Evolutionary conservation across 345 rosid species (phyloP), one percentile per base, ranked within the genome.

Genomic region (Citropsis articulata): DNA sequence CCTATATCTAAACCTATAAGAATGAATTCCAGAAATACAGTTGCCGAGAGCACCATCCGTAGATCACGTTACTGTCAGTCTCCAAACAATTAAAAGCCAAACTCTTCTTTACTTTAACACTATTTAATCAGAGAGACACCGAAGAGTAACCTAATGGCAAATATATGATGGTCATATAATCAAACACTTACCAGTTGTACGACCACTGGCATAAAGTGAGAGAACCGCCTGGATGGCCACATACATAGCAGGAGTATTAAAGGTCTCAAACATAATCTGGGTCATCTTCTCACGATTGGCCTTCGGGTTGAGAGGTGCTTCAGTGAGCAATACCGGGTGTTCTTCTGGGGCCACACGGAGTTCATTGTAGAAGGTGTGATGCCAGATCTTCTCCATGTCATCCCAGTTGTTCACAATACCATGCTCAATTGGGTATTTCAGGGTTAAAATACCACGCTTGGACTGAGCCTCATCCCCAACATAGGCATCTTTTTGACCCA

Each of bases 401-500:
- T 90, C 93, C 92, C 93, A 90, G 65, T 87, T 90, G 82, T 79
- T 87, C 27, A 90, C 92, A 30, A 90, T 88, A 53, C 92, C 93
- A 70, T 90, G 93, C 76, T 90, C 92, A 40, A 90, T 88, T 5
- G 92, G 93, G 70, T 90, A 90, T 30, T 90, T 90, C 72, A 90
- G 88, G 50, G 89, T 90, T 82, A 87, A 73, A 77, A 89, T 90
- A 73, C 94, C 94, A 66, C 94, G 88, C 84, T 90, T 89, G 13
- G 94, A 90, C 76, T 90, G 92, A 56, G 94, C 92, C 82, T 90
- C 94, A 42, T 89, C 93, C 75, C 91, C 93, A 68, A 87, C 91
- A 40, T 87, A 88, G 25, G 91, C 91, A 82, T 88, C 90, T 33
- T 87, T 88, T 73, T 85, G 90, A 64, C 92, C 92, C 92, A 89